Evolutionary conservation across 2,329 filamentous ascomycete species (phyloP), one percentile per base, ranked within the genome.

Genomic region (Hymenoscyphus occultus): DNA sequence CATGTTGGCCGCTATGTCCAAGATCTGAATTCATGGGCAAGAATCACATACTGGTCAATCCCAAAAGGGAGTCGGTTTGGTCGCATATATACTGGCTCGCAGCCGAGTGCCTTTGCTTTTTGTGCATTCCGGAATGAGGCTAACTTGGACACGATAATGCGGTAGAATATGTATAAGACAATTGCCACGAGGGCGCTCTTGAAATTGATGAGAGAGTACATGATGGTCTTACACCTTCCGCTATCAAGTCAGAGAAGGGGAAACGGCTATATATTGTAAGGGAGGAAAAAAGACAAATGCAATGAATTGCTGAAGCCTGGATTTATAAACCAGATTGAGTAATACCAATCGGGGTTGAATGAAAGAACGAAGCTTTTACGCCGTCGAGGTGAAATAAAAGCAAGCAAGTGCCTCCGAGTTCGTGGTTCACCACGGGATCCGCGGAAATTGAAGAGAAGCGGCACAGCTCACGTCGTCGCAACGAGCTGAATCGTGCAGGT

Each of bases 41-140:
- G 58, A 62, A 65, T 68, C 61, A 64, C 63, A 60, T 67, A 68
- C 65, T 69, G 67, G 59, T 69, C 65, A 58, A 67, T 62, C 61
- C 67, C 67, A 67, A 69, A 64, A 51, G 66, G 39, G 62, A 65
- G 62, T 65, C 64, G 64, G 62, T 65, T 65, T 63, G 63, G 67
- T 61, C 65, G 65, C 51, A 69, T 57, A 63, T 65, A 63, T 67
- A 59, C 61, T 64, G 67, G 61, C 64, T 67, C 57, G 61, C 67
- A 69, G 61, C 67, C 67, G 54, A 65, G 59, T 64, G 65, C 59
- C 64, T 65, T 67, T 45, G 60, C 67, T 59, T 65, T 69, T 31
- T 62, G 63, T 65, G 67, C 65, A 40, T 66, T 64, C 63, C 60
- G 58, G 10, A 40, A 32, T 9, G 19, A 14, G 58, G 39, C 16